Evolutionary conservation across 2,329 filamentous ascomycete species (phyloP), one percentile per base, ranked within the genome.

Genomic region (Penicillium vulpinum): DNA sequence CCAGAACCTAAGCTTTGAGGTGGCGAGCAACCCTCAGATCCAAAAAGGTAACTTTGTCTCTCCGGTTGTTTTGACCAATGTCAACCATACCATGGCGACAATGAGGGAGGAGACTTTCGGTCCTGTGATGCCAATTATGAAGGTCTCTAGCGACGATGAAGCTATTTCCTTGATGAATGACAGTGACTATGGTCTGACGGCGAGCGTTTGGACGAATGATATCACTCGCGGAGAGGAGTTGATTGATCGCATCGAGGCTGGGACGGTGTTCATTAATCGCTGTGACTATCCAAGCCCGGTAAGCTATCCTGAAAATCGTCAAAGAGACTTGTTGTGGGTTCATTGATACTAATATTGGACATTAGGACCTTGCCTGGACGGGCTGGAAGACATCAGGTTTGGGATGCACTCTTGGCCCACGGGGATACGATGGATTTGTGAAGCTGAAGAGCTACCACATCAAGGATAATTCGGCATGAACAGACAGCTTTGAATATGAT

Each of bases 91-190:
- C 59, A 96, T 96, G 92, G 77, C 79, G 5, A 88, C 95, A 60
- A 96, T 96, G 90, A 90, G 81, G 18, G 91, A 96, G 63, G 92
- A 97, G 79, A 96, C 92, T 0, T 97, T 97, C 69, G 92, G 92
- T 0, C 92, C 92, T 0, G 85, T 96, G 21, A 92, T 96, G 66
- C 88, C 91, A 0, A 85, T 96, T 18, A 91, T 92, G 86, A 90
- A 89, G 74, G 91, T 96, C 58, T 84, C 85, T 69, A 80, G 80
- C 64, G 92, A 96, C 65, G 83, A 83, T 15, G 90, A 96, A 75
- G 92, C 92, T 0, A 77, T 96, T 58, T 76, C 81, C 61, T 77
- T 92, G 51, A 96, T 96, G 90, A 96, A 96, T 67, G 91, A 96
- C 71, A 94, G 89, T 74, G 88, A 94, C 61, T 96, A 94, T 71